Base-by-base conservation (phyloP, 805 yeast species). In the Kuraishia cidri region DNA sequence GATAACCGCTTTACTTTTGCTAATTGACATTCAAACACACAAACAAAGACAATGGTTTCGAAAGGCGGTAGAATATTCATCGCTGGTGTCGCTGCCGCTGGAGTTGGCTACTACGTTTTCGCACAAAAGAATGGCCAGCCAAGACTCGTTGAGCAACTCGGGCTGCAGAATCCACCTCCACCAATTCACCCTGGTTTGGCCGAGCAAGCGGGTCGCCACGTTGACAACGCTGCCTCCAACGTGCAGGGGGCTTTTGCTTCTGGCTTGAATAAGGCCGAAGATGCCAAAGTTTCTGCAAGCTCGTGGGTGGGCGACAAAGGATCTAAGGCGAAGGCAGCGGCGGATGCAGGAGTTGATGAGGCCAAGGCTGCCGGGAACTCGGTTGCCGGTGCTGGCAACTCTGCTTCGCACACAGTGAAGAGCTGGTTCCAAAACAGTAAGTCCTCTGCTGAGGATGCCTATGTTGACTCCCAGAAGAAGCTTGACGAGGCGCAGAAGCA, bases 401-500 rank as follows among this genome's bases (percentile, higher is more conserved):
- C 22, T 7, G 21, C 16, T 5, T 28, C 29, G 6, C 23, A 22
- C 13, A 24, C 18, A 3, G 23, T 26, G 21, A 29, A 33, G 46
- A 41, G 27, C 22, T 42, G 36, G 48, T 50, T 36, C 24, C 15
- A n/a, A 8, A 24, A 20, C 6, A 26, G 37, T 5, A 29, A 31
- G 11, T 22, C 24, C 5, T n/a, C 28, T 9, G 38, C 44, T 6
- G 50, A 47, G 31, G 30, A 39, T 3, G 37, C 50, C 3, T 56
- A 54, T 28, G 45, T 44, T 13, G 40, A 42, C 10, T 58, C 61
- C 1, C 28, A 37, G 27, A 33, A 37, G 13, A 42, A 45, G n/a
- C 36, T 44, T 4, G 48, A 50, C 9, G 62, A 54, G 24, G 59
- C 64, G 17, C 51, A 55, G 36, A 45, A 52, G 29, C 49, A 59